These are phyloP conservation scores for Pelagomonas calceolata DNA, from an alignment of 108 stramenopile genomes.

Conservation along the genomic window DNA sequence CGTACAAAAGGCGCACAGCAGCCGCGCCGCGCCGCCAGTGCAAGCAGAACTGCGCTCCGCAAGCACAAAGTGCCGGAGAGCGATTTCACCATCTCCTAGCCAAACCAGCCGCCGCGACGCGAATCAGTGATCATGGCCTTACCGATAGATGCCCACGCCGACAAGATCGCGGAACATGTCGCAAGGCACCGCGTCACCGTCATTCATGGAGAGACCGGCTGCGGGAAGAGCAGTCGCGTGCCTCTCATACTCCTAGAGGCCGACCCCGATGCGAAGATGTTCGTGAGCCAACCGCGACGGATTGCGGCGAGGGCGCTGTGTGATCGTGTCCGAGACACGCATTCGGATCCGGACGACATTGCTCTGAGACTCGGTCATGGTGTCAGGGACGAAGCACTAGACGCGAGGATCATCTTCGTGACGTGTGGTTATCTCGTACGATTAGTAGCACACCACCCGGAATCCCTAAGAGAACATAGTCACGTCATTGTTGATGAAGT, in stretches of 20 bases:
- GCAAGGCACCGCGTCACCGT: neutral
- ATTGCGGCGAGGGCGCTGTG: slow-evolving; percentile 75
- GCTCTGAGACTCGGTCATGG: slow-evolving; percentile 83
- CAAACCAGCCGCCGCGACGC: too few species aligned
- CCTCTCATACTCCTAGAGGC: slow-evolving; percentile 68
- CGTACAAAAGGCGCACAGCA: too few species aligned
- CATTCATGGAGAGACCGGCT: slow-evolving; percentile 75
- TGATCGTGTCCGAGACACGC: slow-evolving; percentile 56
- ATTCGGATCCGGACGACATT: slow-evolving; percentile 51
- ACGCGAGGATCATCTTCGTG: slow-evolving; percentile 64
- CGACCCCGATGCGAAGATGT: slow-evolving; percentile 60
- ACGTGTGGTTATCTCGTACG: slow-evolving; percentile 82
- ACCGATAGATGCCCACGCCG: neutral
- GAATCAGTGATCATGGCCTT: too few species aligned
- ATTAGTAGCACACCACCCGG: slow-evolving; percentile 70
- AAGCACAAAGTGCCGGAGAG: too few species aligned
- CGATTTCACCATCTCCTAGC: too few species aligned
- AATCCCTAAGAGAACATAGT: slow-evolving; percentile 50
- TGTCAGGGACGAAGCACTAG: slow-evolving; percentile 54
- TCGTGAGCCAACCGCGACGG: slow-evolving; percentile 71
- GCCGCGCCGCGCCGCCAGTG: too few species aligned
- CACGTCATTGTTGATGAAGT: slow-evolving; percentile 80
- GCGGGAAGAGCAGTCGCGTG: slow-evolving; percentile 68
- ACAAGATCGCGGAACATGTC: neutral
- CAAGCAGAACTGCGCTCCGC: too few species aligned